Conservation (phyloP, 192 early-diverging fungal species). For the Umbelopsis sp. region DNA sequence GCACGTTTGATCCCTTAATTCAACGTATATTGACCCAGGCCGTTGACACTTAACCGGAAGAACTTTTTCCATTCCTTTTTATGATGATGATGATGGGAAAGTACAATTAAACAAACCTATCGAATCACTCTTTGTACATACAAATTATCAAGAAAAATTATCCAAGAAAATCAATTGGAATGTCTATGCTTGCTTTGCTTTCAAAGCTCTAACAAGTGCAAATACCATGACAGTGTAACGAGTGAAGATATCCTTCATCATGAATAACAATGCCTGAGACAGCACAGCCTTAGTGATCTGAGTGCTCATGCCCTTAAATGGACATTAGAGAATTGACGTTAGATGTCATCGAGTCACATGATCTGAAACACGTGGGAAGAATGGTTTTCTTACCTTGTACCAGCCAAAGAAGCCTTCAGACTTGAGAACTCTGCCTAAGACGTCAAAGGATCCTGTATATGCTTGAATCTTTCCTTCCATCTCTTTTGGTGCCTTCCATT, state of each 20-base stretch:
- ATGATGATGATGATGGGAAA: too few species aligned
- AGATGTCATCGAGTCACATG: too few species aligned
- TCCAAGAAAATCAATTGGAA: not conserved
- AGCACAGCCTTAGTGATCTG: constrained; percentile 99
- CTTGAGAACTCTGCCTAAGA: constrained; percentile 77
- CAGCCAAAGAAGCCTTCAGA: constrained; percentile 86
- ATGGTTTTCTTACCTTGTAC: constrained; percentile 75
- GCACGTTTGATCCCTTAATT: too few species aligned
- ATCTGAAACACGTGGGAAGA: too few species aligned
- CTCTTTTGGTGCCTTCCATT: constrained; percentile 83
- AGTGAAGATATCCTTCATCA: constrained; percentile 92
- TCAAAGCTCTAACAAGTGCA: constrained; percentile 38
- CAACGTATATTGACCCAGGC: too few species aligned
- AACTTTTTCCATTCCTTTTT: too few species aligned
- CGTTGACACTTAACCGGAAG: too few species aligned
- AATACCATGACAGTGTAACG: constrained; percentile 70
- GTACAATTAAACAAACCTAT: too few species aligned
- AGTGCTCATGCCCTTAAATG: constrained; percentile 85
- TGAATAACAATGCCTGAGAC: constrained; percentile 96
- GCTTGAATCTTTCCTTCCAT: constrained; percentile 49
- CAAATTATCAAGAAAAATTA: not conserved
- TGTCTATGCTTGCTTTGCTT: constrained; percentile 17
- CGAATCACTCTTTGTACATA: not conserved
- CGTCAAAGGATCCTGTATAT: constrained; percentile 85
- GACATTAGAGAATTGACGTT: too few species aligned